Base-by-base conservation (phyloP, 140 eudicot species). In the Senecio squalidus region DNA sequence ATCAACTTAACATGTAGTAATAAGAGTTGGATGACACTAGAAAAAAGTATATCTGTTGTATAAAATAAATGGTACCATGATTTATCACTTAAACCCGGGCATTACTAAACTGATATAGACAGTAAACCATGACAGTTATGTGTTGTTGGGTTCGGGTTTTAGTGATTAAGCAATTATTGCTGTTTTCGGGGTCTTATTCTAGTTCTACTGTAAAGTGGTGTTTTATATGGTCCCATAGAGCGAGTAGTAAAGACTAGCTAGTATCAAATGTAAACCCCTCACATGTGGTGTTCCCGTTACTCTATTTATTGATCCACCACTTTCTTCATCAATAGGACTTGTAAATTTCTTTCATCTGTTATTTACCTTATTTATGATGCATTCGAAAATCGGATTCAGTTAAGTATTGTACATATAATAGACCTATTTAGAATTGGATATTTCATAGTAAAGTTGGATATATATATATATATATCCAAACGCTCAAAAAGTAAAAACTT, bases 251-350 rank as follows among this genome's bases (percentile, higher is more conserved):
- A 48, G 67, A 27, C 55, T 46, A 50, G 46, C 55, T 46, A 50
- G 46, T 55, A 56, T 49, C 68, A 64, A 72, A 56, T 64, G 28
- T 72, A 64, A 56, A 57, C 36, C 41, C n/a, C n/a, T n/a, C 78
- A 72, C 78, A 72, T 72, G 78, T 14, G 14, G 62, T 72, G 78
- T 72, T 72, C 73, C 68, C 43, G 33, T 72, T 64, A 38, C 72
- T 72, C 31, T 9, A 64, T 64, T 63, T 26, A 64, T 63, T 64
- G 23, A 64, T 72, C 54, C 55, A 63, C 46, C 13, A 49, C 58
- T 64, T 23, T 71, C 65, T 62, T 64, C 39, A 58, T 54, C 55
- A 58, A 58, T n/a, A 65, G 40, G 49, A n/a, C n/a, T n/a, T n/a
- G n/a, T n/a, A n/a, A n/a, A n/a, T n/a, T n/a, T n/a, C n/a, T n/a